A percentile compares a stretch with the other conserved stretches of the same genome.
phyloP scores from a whole-genome alignment of 2,329 filamentous ascomycete genomes.

The Cladophialophora yegresii region DNA sequence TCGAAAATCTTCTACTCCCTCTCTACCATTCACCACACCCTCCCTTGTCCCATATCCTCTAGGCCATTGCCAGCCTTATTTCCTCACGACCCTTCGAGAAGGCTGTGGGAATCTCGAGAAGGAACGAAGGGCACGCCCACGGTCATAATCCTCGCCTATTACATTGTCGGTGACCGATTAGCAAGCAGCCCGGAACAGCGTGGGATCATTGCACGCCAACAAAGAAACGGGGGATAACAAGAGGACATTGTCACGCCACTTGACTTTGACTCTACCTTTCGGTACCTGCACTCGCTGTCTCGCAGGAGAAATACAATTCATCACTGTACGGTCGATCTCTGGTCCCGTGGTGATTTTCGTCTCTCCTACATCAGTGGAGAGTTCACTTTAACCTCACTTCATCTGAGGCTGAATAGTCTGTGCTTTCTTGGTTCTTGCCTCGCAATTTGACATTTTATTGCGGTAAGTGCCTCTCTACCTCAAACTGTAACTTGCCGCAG shows the following conservation, averaged over 20 bases:
- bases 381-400: neutral
- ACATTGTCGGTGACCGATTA: constrained; percentile 25
- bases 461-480: constrained; percentile 26
- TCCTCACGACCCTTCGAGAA: constrained; percentile 12
- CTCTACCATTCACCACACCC: constrained; percentile 15
- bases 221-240: constrained; percentile 24
- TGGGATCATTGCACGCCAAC: constrained; percentile 22
- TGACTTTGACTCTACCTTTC: constrained; percentile 9
- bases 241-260: constrained; percentile 24
- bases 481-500: neutral
- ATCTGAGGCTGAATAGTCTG: neutral
- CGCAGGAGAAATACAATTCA: constrained; percentile 12
- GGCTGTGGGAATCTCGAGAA: constrained; percentile 18
- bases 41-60: constrained; percentile 13
- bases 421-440: constrained; percentile 23
- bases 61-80: constrained; percentile 31
- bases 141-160: constrained; percentile 1
- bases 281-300: constrained; percentile 6
- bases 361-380: constrained; percentile 12
- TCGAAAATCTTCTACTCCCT: constrained; percentile 19
- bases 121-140: constrained; percentile 9
- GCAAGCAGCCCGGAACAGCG: constrained; percentile 25
- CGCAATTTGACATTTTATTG: neutral
- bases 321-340: constrained; percentile 36
- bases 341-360: constrained; percentile 32